Evolutionary conservation across 345 rosid species (phyloP).

Genomic region (Combretum micranthum): DNA sequence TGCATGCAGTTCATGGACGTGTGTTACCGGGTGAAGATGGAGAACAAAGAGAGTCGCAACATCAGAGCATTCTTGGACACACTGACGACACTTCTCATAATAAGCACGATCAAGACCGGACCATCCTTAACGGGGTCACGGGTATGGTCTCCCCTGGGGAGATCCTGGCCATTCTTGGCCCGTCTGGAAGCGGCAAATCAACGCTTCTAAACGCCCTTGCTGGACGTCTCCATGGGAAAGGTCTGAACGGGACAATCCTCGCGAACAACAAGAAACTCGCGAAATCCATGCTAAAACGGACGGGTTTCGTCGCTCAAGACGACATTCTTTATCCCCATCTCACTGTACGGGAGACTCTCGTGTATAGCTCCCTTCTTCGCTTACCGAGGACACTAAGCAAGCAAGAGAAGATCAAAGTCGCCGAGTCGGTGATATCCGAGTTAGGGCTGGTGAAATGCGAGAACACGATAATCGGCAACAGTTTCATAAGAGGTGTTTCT

Average conservation of each 20-base stretch:
- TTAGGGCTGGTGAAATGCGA: slow-evolving; percentile 74
- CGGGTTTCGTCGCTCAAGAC: slow-evolving; percentile 89
- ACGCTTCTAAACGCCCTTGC: slow-evolving; percentile 71
- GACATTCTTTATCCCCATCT: slow-evolving; percentile 81
- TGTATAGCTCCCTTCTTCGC: slow-evolving; percentile 70
- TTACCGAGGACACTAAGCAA: slow-evolving; percentile 42
- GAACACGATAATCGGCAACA: slow-evolving; percentile 75
- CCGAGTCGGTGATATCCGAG: slow-evolving; percentile 66
- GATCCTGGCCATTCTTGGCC: slow-evolving; percentile 84
- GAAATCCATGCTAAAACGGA: slow-evolving; percentile 46
- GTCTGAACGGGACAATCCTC: slow-evolving; percentile 60
- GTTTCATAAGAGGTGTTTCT: slow-evolving; percentile 73
- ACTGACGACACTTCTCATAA: slow-evolving; percentile 20
- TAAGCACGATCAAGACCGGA: slow-evolving; percentile 35
- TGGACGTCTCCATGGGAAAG: slow-evolving; percentile 54
- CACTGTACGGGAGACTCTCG: slow-evolving; percentile 81
- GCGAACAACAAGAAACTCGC: slow-evolving; percentile 43
- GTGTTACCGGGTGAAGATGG: slow-evolving; percentile 44
- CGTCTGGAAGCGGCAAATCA: slow-evolving; percentile 96
- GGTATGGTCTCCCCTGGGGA: slow-evolving; percentile 84
- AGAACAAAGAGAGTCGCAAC: slow-evolving; percentile 17
- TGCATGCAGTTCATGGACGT: slow-evolving; percentile 69
- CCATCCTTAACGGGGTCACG: slow-evolving; percentile 55
- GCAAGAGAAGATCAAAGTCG: slow-evolving; percentile 41
- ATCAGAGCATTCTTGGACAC: slow-evolving; percentile 24